phyloP scores from a whole-genome alignment of 2,329 filamentous ascomycete species.

The Neofusicoccum sp. region DNA sequence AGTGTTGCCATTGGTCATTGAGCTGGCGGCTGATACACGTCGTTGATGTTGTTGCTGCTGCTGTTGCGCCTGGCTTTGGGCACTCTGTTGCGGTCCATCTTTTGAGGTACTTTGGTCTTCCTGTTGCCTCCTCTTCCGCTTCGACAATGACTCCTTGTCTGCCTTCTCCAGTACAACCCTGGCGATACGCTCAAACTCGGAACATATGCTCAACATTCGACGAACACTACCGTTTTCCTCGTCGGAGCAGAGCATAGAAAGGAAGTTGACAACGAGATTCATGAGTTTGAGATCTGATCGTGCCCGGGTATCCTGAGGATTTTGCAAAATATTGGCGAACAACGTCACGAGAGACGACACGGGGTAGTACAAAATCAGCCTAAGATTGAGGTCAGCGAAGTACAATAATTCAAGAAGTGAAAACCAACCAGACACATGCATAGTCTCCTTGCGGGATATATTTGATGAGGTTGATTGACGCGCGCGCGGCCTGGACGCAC shows the following conservation, averaged over 20 bases:
- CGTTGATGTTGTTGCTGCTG: constrained; percentile 35
- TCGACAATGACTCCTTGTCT: constrained; percentile 76
- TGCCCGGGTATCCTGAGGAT: constrained; percentile 83
- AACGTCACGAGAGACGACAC: constrained; percentile 92
- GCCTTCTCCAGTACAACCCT: constrained; percentile 87
- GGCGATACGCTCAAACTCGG: constrained; percentile 95
- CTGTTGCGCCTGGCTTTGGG: constrained; percentile 25
- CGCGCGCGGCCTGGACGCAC: constrained; percentile 87
- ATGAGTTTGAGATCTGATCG: constrained; percentile 87
- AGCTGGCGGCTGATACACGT: not conserved
- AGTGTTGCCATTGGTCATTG: not conserved
- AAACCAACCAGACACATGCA: constrained; percentile 78
- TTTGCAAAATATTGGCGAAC: constrained; percentile 95
- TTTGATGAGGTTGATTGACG: constrained; percentile 89
- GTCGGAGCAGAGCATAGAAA: constrained; percentile 85
- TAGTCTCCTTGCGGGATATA: constrained; percentile 96
- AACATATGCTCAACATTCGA: constrained; percentile 88
- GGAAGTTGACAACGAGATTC: constrained; percentile 87
- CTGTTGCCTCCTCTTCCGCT: constrained; percentile 79
- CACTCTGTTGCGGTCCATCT: constrained; percentile 23
- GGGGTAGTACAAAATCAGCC: constrained; percentile 93
- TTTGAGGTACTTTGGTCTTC: constrained; percentile 47
- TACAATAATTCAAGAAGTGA: not conserved
- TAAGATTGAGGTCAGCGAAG: constrained; percentile 36
- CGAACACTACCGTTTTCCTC: constrained; percentile 87